phyloP scores from a whole-genome alignment of 257 asterid species.

The Penstemon newberryi region DNA sequence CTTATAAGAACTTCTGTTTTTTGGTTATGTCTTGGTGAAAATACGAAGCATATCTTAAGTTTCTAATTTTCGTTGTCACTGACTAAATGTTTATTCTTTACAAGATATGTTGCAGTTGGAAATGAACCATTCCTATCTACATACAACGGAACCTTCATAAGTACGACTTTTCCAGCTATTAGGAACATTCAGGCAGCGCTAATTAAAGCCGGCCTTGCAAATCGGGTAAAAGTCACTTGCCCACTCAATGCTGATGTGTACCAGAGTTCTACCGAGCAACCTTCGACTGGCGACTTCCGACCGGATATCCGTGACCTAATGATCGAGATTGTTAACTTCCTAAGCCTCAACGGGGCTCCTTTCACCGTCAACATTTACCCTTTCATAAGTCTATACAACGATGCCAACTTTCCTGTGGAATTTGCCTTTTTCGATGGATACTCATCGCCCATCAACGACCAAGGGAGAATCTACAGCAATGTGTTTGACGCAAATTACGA shows the following conservation, averaged over 20 bases:
- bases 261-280: slow-evolving; percentile 48
- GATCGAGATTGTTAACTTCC: slow-evolving; percentile 55
- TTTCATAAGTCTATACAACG: slow-evolving; percentile 69
- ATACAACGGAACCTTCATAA: slow-evolving; percentile 56
- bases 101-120: slow-evolving; percentile 84
- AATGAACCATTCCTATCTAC: slow-evolving; percentile 66
- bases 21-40: background rate
- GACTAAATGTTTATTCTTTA: background rate
- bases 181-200: slow-evolving; percentile 77
- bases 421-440: slow-evolving; percentile 76
- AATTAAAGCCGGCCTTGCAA: slow-evolving; percentile 69
- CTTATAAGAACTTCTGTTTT: background rate
- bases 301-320: slow-evolving; percentile 47
- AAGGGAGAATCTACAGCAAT: slow-evolving; percentile 52
- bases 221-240: slow-evolving; percentile 52
- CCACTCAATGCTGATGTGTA: slow-evolving; percentile 83
- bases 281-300: slow-evolving; percentile 77
- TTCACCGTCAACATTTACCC: slow-evolving; percentile 85
- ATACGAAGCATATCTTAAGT: background rate
- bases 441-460: slow-evolving; percentile 58
- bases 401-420: slow-evolving; percentile 63
- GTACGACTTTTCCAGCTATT: slow-evolving; percentile 62
- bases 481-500: slow-evolving; percentile 76
- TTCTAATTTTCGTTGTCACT: slow-evolving; percentile 11
- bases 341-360: slow-evolving; percentile 53